Percentiles rank a stretch among this genome's conserved stretches.
Evolutionary conservation across 805 yeast genomes (phyloP).

Genomic region (Wickerhamomyces hampshirensis): DNA sequence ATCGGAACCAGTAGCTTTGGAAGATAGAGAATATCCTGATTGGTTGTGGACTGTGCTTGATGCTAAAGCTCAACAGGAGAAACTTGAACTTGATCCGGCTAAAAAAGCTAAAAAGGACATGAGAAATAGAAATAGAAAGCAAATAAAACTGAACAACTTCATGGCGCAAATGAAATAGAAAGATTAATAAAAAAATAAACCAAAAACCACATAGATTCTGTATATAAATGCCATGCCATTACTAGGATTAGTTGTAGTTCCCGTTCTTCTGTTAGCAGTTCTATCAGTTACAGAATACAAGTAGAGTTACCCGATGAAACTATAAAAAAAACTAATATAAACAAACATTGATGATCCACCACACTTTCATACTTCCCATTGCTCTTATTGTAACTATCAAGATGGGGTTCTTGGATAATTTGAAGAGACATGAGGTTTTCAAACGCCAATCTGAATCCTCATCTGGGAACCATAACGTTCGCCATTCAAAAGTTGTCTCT

Average conservation of each 20-base stretch:
- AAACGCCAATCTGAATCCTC: conserved; percentile 6
- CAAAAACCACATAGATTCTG: not conserved
- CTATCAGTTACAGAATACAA: no score
- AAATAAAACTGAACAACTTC: conserved; percentile 77
- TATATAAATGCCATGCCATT: no score
- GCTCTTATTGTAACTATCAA: not conserved
- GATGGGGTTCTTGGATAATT: conserved; percentile 10
- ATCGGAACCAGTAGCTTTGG: conserved; percentile 83
- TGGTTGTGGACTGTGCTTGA: conserved; percentile 93
- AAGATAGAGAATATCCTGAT: conserved; percentile 85
- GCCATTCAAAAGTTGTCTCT: conserved; percentile 15
- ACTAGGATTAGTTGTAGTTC: no score
- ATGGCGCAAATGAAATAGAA: conserved; percentile 39
- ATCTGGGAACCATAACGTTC: conserved; percentile 5
- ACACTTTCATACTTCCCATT: not conserved
- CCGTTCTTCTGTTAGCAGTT: no score
- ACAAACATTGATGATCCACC: no score
- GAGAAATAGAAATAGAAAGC: conserved; percentile 60
- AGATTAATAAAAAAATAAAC: conserved; percentile 4
- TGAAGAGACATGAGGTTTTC: conserved; percentile 8
- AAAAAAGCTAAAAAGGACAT: conserved; percentile 66
- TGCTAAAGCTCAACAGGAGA: conserved; percentile 50
- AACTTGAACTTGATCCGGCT: conserved; percentile 56
- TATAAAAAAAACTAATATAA: no score
- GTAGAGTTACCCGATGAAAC: no score